Evolutionary conservation across 129 eudicot species (phyloP), one percentile per base, ranked within the genome.

Genomic region (Flaveria linearis): DNA sequence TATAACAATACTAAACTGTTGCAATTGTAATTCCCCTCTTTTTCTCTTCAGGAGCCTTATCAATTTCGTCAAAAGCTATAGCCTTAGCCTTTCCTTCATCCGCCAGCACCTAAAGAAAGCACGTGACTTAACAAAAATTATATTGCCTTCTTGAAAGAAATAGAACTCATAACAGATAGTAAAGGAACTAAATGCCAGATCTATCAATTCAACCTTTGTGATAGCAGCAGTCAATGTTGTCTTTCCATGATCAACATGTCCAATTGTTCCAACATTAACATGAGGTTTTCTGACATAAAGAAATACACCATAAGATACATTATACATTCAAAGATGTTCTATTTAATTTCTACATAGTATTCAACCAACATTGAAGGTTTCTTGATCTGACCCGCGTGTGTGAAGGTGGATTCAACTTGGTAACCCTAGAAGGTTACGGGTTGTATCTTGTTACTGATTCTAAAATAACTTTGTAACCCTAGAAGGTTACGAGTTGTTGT

Each of bases 161-260:
- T 5, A 47, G 1, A 23, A 76, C 26, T 18, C 11, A 15, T 41
- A 50, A 42, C 51, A 47, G 7, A 23, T 12, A 49, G 18, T n/a
- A 23, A 6, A 62, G 0, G 18, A 15, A 51, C 36, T 30, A 30
- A 28, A 26, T 9, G 28, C 0, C 25, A 30, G 45, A 58, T 25
- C 7, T 50, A 75, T 1, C 12, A 61, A 16, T 66, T 73, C n/a
- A 71, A 94, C 98, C 96, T 82, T 94, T 33, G 98, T 94, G 18
- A 94, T 94, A 45, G 97, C 97, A 25, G 98, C 98, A 4, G 98
- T 94, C 68, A 94, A 72, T 43, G 98, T 94, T 30, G 98, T 91
- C 83, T 94, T 94, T 68, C 98, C 98, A 75, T 94, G 98, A 83
- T 94, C 98, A 91, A 94, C 98, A 53, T 94, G 98, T 46, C 98